phyloP scores from a whole-genome alignment of 2,329 filamentous ascomycete species.

The Xylaria sp. region DNA sequence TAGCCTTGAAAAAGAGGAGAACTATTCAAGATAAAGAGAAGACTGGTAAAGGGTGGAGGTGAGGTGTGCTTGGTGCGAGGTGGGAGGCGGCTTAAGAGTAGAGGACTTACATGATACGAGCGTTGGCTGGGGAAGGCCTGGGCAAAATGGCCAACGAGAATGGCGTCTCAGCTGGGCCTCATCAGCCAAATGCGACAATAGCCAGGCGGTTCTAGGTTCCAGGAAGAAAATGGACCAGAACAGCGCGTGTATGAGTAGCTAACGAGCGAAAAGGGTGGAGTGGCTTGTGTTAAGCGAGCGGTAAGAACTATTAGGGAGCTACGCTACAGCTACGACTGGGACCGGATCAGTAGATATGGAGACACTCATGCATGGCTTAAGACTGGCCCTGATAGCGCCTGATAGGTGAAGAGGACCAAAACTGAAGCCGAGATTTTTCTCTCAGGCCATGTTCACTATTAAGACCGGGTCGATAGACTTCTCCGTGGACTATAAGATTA shows the following conservation, averaged over 20 bases:
- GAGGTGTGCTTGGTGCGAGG: slow-evolving; percentile 24
- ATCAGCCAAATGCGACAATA: slow-evolving; percentile 22
- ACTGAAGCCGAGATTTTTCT: slow-evolving; percentile 8
- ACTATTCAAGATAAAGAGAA: slow-evolving; percentile 13
- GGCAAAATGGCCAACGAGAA: slow-evolving; percentile 29
- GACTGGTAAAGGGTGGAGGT: slow-evolving; percentile 16
- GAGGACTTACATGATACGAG: slow-evolving; percentile 27
- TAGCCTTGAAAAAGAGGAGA: slow-evolving; percentile 7
- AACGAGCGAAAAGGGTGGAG: slow-evolving; percentile 14
- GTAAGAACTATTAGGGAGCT: slow-evolving; percentile 35
- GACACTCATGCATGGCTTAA: slow-evolving; percentile 28
- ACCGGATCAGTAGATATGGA: slow-evolving; percentile 21
- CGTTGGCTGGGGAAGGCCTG: slow-evolving; percentile 23
- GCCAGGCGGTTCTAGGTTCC: slow-evolving; percentile 32
- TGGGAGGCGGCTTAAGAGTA: slow-evolving; percentile 30
- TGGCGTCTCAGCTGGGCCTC: slow-evolving; percentile 37
- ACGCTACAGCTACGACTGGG: slow-evolving; percentile 17
- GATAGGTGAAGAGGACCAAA: slow-evolving; percentile 3
- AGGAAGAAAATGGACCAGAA: slow-evolving; percentile 19
- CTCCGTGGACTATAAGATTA: not conserved
- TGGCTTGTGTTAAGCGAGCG: slow-evolving; percentile 36
- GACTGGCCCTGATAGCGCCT: slow-evolving; percentile 15
- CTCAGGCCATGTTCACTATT: not conserved
- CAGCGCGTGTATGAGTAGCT: slow-evolving; percentile 17
- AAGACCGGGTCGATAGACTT: not conserved